Evolutionary conservation across 306 rosid species (phyloP), one percentile per base, ranked within the genome.

Genomic region (Pyrus betulifolia): DNA sequence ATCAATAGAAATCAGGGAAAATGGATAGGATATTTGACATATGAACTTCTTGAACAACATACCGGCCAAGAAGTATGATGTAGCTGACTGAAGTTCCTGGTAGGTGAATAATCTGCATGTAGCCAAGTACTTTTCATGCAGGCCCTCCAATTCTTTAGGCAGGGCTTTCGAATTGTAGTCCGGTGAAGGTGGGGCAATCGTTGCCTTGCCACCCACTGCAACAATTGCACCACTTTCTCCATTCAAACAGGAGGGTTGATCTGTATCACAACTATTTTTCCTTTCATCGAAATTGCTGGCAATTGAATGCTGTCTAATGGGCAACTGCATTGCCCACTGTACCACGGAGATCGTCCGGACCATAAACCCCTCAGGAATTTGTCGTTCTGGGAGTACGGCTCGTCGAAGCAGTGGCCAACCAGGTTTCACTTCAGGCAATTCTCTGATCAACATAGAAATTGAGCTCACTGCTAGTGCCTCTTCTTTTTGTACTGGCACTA

Each of bases 301-400:
- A 75, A 74, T 71, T 13, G 84, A 74, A 80, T 77, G 70, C 66
- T 83, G 74, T 84, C 98, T 85, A 35, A 78, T 71, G 12, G 98
- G 98, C 73, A 95, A 78, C 80, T 84, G 89, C 97, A 95, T 86
- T 82, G 98, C 97, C 98, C 98, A 95, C 85, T 92, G 96, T 72
- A 92, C 99, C 70, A 90, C 97, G 10, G 99, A 89, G 83, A 87
- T 84, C 82, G 82, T 79, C 82, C 61, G 73, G 40, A 67, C 72
- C 84, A 55, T 28, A 18, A 86, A 74, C 78, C 78, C 71, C 12
- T 76, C 82, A 1, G 76, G 74, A 80, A 72, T 73, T 68, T 35
- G 83, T 27, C 35, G 75, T 4, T 78, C 88, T 3, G 88, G 69
- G 77, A 76, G 57, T 70, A 75, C 70, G 11, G 86, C 74, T 22